These are phyloP conservation scores for Marasmius oreades DNA, from an alignment of 1,284 basidiomycete genomes.

Conservation along the genomic window DNA sequence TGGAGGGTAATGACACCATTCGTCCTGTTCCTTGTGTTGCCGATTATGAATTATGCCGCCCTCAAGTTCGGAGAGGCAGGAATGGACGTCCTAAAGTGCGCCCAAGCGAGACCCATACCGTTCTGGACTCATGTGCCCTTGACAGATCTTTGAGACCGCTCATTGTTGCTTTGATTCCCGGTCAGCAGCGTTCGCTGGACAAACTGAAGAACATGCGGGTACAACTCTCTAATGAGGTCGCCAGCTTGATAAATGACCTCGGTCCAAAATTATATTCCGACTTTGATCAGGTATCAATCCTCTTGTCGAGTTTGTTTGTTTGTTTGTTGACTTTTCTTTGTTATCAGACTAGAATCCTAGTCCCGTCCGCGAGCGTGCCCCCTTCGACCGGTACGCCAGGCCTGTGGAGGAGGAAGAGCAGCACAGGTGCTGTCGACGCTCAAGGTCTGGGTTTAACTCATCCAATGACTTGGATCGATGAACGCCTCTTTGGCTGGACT, in stretches of 20 bases:
- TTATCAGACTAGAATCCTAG: constrained; percentile 72
- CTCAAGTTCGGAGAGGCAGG: constrained; percentile 99
- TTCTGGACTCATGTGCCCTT: constrained; percentile 15
- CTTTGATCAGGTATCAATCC: constrained; percentile 69
- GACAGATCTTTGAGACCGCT: constrained; percentile 87
- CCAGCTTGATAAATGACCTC: constrained; percentile 86
- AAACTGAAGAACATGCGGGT: constrained; percentile 79
- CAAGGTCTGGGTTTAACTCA: constrained; percentile 77
- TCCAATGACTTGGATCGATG: constrained; percentile 93
- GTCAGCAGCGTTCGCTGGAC: constrained; percentile 84
- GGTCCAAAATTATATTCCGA: constrained; percentile 88
- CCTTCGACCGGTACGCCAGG: constrained; percentile 68
- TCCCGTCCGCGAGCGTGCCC: constrained; percentile 80
- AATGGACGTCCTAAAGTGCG: constrained; percentile 95
- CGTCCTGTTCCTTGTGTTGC: constrained; percentile 73
- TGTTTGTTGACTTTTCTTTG: constrained; percentile 4
- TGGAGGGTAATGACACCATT: constrained; percentile 82
- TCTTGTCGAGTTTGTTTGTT: constrained; percentile 5
- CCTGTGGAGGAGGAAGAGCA: constrained; percentile 72
- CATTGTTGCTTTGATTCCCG: constrained; percentile 87
- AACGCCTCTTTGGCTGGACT: constrained; percentile 91
- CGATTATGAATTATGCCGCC: constrained; percentile 90
- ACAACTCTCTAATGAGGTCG: constrained; percentile 84
- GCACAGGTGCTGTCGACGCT: constrained; percentile 72
- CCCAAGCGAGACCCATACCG: constrained; percentile 19